These are phyloP conservation scores for Lachancea sp. DNA, from an alignment of 805 yeast species.

Conservation along the genomic window DNA sequence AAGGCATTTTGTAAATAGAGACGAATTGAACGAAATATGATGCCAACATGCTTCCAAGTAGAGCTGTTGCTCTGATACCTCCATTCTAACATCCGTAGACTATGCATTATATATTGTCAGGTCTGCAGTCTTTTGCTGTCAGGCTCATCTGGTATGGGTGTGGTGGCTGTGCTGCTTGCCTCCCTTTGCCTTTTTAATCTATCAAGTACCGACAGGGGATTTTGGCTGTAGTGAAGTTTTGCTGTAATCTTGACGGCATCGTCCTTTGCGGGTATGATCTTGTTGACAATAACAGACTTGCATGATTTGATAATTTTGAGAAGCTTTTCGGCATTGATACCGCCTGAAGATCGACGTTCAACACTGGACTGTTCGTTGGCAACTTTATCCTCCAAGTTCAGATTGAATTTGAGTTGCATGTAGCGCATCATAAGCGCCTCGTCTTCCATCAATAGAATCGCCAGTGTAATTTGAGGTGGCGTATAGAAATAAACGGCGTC, in stretches of 20 bases:
- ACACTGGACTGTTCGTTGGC: constrained; percentile 11
- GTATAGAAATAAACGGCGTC: constrained; percentile 75
- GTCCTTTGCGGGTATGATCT: constrained; percentile 46
- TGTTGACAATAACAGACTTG: constrained; percentile 38
- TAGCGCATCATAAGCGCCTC: constrained; percentile 59
- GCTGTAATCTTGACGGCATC: constrained; percentile 58
- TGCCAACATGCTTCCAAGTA: background rate
- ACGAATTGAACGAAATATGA: constrained; percentile 6
- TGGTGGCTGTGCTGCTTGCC: constrained; percentile 8
- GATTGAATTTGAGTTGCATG: constrained; percentile 54
- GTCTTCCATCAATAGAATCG: constrained; percentile 68
- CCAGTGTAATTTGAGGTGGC: constrained; percentile 94
- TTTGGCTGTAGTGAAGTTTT: constrained; percentile 55
- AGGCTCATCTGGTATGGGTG: constrained; percentile 4
- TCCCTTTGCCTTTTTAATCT: constrained; percentile 43
- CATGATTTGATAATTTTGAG: constrained; percentile 45
- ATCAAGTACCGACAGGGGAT: constrained; percentile 50
- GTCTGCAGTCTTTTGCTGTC: constrained; percentile 12
- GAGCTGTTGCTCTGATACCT: no score
- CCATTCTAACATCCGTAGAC: no score
- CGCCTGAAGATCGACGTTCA: constrained; percentile 10
- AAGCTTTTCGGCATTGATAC: constrained; percentile 29
- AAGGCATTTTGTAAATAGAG: constrained; percentile 11
- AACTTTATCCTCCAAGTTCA: constrained; percentile 8
- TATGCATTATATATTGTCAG: background rate